Conservation (phyloP, 306 rosid species). For the Ammopiptanthus mongolicus region DNA sequence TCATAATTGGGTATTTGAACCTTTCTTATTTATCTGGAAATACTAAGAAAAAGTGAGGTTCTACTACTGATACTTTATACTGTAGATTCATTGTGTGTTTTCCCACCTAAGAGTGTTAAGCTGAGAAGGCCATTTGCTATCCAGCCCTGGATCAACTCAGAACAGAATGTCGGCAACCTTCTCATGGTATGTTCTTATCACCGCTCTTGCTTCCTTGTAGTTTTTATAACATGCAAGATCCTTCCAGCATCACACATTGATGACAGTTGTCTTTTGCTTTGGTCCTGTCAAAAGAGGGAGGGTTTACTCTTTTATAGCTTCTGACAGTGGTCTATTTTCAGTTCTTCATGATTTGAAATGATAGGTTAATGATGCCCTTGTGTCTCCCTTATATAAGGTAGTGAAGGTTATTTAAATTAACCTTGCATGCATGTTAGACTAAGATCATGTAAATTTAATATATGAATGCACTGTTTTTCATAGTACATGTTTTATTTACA, state of each 20-base stretch:
- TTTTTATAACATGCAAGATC: not conserved
- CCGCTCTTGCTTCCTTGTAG: not conserved
- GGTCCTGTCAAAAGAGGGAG: not conserved
- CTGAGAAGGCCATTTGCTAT: conserved; percentile 74
- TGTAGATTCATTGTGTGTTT: conserved; percentile 61
- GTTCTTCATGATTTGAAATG: not conserved
- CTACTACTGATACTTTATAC: conserved; percentile 19
- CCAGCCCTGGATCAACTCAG: conserved; percentile 86
- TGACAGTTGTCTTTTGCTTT: not conserved
- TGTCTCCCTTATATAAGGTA: not conserved
- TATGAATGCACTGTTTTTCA: not conserved
- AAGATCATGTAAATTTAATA: conserved; percentile 4
- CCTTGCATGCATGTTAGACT: not conserved
- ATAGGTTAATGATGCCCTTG: not conserved
- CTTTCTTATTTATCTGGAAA: not conserved
- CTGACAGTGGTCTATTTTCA: not conserved
- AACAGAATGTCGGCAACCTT: conserved; percentile 86
- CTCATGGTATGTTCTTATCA: conserved; percentile 66
- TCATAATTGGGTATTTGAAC: not conserved
- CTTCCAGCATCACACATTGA: not conserved
- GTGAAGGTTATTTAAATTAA: conserved; percentile 5
- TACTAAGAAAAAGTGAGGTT: not conserved
- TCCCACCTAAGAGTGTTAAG: conserved; percentile 75
- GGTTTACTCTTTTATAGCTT: not conserved
- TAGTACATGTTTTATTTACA: not conserved